A percentile compares a stretch with the other conserved stretches of the same genome.
phyloP scores from a whole-genome alignment of 169 alveolate genomes.

The Plasmodium cynomolgi region DNA sequence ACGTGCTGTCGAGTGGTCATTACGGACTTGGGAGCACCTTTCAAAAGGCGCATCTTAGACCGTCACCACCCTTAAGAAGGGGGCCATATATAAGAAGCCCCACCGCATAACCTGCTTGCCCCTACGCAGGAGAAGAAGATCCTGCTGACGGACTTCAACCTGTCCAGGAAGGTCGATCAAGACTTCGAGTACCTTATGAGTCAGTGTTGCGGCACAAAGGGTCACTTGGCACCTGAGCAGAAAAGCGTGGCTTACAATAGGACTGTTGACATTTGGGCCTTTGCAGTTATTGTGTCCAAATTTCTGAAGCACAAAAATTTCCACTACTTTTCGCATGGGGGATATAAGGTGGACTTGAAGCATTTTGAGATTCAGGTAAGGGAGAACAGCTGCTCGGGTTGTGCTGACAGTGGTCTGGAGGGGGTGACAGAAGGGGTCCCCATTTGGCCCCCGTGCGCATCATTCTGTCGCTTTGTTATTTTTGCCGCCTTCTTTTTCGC shows the following conservation, averaged over 20 bases:
- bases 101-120: neutral
- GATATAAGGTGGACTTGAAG: slow-evolving; percentile 14
- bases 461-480: neutral
- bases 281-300: slow-evolving; percentile 33
- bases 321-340: slow-evolving; percentile 45
- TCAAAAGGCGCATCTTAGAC: neutral
- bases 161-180: slow-evolving; percentile 37
- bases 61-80: neutral
- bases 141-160: slow-evolving; percentile 38
- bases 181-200: slow-evolving; percentile 54
- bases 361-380: slow-evolving; percentile 52
- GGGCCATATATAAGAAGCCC: neutral
- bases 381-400: neutral
- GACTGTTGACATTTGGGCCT: slow-evolving; percentile 58
- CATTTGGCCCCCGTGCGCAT: neutral
- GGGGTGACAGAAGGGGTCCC: neutral
- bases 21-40: neutral
- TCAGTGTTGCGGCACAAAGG: slow-evolving; percentile 69
- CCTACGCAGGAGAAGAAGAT: slow-evolving; percentile 17
- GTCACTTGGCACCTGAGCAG: slow-evolving; percentile 71
- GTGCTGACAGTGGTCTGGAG: neutral
- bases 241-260: slow-evolving; percentile 35
- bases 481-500: neutral
- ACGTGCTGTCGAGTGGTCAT: neutral
- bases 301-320: slow-evolving; percentile 58